Conservation (phyloP, 371 early-diverging fungal species). For the Lichtheimia ramosa region DNA sequence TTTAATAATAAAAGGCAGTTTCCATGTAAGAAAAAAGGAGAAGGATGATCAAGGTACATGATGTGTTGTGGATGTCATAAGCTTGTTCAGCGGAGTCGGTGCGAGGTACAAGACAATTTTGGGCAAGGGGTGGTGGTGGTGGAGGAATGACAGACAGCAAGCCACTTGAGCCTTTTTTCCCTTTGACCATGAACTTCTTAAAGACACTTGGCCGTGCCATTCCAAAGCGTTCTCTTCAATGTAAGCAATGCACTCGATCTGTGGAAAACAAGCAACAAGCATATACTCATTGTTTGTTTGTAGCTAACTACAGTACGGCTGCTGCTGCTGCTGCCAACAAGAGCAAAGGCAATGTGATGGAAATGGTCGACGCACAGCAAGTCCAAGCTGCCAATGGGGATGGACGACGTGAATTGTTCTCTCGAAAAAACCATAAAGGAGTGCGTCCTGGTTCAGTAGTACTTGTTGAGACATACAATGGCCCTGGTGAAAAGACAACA, state of each 20-base stretch:
- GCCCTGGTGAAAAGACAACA: slow-evolving; percentile 64
- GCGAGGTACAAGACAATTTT: too few species aligned
- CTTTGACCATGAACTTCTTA: slow-evolving; percentile 8
- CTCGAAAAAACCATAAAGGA: slow-evolving; percentile 53
- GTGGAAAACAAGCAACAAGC: too few species aligned
- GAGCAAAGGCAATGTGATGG: slow-evolving; percentile 65
- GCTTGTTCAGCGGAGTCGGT: too few species aligned
- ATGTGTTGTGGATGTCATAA: too few species aligned
- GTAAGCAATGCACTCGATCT: not conserved
- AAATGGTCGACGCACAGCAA: slow-evolving; percentile 62
- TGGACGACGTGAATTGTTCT: slow-evolving; percentile 61
- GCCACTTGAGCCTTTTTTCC: not conserved
- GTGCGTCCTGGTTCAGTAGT: slow-evolving; percentile 72
- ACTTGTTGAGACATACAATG: slow-evolving; percentile 71
- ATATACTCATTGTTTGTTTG: not conserved
- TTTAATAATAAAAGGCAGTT: too few species aligned
- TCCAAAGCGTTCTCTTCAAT: slow-evolving; percentile 1
- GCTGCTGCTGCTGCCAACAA: slow-evolving; percentile 17
- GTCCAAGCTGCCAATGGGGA: slow-evolving; percentile 60
- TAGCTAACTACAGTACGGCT: slow-evolving; percentile 5
- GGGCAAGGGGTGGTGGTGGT: too few species aligned
- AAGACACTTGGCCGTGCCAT: not conserved
- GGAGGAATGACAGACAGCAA: too few species aligned
- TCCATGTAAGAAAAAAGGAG: too few species aligned
- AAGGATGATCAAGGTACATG: too few species aligned